phyloP scores from a whole-genome alignment of 2,329 filamentous ascomycete genomes.

The Orbilia javanica region DNA sequence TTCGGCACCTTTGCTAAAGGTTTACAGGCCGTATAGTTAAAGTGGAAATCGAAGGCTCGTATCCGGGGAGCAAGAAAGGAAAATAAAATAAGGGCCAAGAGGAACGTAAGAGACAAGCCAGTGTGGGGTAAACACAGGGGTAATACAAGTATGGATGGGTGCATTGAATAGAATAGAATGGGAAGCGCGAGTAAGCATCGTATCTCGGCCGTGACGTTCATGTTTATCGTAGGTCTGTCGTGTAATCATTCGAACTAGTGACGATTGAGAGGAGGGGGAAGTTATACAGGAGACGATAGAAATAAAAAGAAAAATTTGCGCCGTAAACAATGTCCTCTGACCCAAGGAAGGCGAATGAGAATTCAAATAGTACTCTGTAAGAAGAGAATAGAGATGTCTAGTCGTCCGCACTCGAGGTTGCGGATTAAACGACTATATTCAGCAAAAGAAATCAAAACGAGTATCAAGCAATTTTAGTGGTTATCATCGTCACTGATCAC shows the following conservation, averaged over 20 bases:
- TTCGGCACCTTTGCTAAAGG: slow-evolving; percentile 17
- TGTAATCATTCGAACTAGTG: slow-evolving; percentile 38
- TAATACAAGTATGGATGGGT: not conserved
- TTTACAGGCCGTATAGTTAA: slow-evolving; percentile 9
- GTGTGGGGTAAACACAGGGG: not conserved
- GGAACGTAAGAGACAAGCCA: not conserved
- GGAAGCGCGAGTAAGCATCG: slow-evolving; percentile 26
- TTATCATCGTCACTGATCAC: slow-evolving; percentile 46
- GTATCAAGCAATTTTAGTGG: slow-evolving; percentile 25
- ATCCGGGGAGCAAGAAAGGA: not conserved
- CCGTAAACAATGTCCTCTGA: slow-evolving; percentile 46
- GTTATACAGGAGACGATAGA: slow-evolving; percentile 33
- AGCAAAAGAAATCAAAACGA: not conserved
- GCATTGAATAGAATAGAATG: not conserved
- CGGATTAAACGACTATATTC: not conserved
- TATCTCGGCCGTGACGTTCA: slow-evolving; percentile 45
- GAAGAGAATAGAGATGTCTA: slow-evolving; percentile 20
- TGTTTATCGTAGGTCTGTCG: slow-evolving; percentile 53
- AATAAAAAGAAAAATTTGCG: slow-evolving; percentile 24
- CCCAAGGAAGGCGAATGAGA: slow-evolving; percentile 3
- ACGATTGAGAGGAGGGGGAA: slow-evolving; percentile 4
- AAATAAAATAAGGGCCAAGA: slow-evolving; percentile 3
- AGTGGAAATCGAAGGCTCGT: slow-evolving; percentile 13
- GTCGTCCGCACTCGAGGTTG: not conserved
- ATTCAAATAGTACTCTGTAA: slow-evolving; percentile 11